phyloP scores from a whole-genome alignment of 2,329 filamentous ascomycete species.

The Fusarium penzigii region DNA sequence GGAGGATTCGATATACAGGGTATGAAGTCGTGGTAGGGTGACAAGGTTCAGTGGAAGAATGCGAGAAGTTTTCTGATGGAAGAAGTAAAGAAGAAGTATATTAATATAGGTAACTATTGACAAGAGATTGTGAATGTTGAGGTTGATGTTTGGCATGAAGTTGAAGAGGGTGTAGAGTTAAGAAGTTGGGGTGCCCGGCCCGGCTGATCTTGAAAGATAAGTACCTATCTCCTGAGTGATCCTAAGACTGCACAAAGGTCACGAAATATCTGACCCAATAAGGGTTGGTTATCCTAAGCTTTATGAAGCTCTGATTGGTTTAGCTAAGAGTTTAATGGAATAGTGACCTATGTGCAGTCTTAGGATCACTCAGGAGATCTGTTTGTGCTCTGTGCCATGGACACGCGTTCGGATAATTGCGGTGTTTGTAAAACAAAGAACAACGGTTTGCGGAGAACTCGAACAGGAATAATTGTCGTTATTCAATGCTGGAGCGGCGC shows the following conservation, averaged over 20 bases:
- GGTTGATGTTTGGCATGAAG: slow-evolving; percentile 8
- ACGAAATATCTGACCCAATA: no score
- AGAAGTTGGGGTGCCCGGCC: slow-evolving; percentile 16
- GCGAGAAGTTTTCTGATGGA: background rate
- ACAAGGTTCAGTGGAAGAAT: background rate
- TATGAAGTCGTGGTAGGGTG: slow-evolving; percentile 4
- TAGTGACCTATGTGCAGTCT: no score
- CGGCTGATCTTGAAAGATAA: slow-evolving; percentile 2
- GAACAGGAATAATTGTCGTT: no score
- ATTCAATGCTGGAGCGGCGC: no score
- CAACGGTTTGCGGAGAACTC: no score
- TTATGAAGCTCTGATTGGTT: no score
- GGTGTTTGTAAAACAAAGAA: background rate
- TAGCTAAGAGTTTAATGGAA: no score
- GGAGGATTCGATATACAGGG: background rate
- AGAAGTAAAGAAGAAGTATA: background rate
- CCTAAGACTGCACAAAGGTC: no score
- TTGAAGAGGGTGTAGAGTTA: slow-evolving; percentile 5
- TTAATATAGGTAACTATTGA: background rate
- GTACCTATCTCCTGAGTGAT: slow-evolving; percentile 2
- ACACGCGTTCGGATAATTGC: background rate
- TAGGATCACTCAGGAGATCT: no score
- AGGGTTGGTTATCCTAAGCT: no score
- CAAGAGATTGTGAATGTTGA: background rate
- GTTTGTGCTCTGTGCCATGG: background rate